Evolutionary conservation across 345 rosid genomes (phyloP).

Genomic region (Rhodamnia argentea): DNA sequence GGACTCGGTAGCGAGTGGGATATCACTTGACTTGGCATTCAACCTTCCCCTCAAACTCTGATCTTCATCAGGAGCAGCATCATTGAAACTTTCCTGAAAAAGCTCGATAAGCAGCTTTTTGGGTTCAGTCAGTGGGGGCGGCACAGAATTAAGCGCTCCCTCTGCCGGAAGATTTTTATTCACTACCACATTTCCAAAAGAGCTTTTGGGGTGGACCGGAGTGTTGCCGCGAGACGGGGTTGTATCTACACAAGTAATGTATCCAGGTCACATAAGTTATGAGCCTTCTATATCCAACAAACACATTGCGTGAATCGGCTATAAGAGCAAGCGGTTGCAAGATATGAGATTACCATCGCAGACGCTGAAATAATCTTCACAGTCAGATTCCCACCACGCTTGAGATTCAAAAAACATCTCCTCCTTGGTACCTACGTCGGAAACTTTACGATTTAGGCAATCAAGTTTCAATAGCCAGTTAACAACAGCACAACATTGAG

Average conservation of each 20-base stretch:
- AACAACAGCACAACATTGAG: not conserved
- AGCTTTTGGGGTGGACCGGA: slow-evolving; percentile 30
- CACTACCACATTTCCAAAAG: not conserved
- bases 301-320: not conserved
- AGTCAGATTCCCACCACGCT: slow-evolving; percentile 51
- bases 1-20: slow-evolving; percentile 5
- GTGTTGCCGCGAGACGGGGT: slow-evolving; percentile 24
- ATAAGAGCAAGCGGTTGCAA: not conserved
- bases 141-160: not conserved
- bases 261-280: not conserved
- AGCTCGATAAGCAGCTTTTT: slow-evolving; percentile 53
- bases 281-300: not conserved
- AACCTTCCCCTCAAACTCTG: not conserved
- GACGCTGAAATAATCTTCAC: slow-evolving; percentile 55
- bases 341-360: slow-evolving; percentile 31
- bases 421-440: slow-evolving; percentile 22
- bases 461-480: not conserved
- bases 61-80: not conserved
- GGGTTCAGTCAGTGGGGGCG: slow-evolving; percentile 14
- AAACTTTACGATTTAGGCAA: not conserved
- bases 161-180: slow-evolving; percentile 5
- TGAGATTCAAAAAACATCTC: slow-evolving; percentile 51
- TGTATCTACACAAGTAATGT: not conserved
- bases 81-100: slow-evolving; percentile 32
- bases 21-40: slow-evolving; percentile 2